Base-by-base conservation (phyloP, 1,139 yeast species). In the Pichia sp. region DNA sequence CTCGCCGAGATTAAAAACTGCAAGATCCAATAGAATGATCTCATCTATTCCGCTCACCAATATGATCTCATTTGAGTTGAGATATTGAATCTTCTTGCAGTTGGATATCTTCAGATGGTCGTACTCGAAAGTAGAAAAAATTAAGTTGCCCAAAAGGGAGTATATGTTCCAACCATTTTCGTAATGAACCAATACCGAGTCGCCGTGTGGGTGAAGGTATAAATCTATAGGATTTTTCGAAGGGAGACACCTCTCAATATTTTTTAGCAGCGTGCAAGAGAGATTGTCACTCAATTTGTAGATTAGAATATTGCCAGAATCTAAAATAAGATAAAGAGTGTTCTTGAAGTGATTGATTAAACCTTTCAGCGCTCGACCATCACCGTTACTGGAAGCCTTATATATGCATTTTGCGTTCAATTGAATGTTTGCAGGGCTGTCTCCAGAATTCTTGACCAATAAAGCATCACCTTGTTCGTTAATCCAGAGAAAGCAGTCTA, bases 71-170 rank as follows among this genome's bases (percentile, higher is more conserved):
- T 27, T 25, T 11, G 40, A 33, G 30, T 44, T 43, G 13, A 49
- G 38, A 37, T 53, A 58, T 11, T 45, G 44, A 6, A 55, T 37
- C 22, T 46, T 43, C 12, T 35, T 37, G 4, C 49, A 39, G 12
- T 39, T 41, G 21, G 50, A 40, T 52, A 61, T 51, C 22, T 46
- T 45, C 11, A 48, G 32, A 13, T 44, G 35, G 31, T 59, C 64
- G 35, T 56, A 59, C 32, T 62, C 65, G 34, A 49, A 54, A 6
- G 66, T 57, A 12, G 62, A 52, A 41, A 63, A 64, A 19, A 51
- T 50, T 20, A 59, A 45, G 34, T 58, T 53, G 2, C 68, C 69
- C 35, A 62, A 51, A 3, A 54, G 50, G 6, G 67, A 61, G 33
- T 56, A 51, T 10, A 61, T 25, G 27, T 53, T 49, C 68, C 68